phyloP scores from a whole-genome alignment of 2,329 filamentous ascomycete genomes.

The Fusarium penzigii region DNA sequence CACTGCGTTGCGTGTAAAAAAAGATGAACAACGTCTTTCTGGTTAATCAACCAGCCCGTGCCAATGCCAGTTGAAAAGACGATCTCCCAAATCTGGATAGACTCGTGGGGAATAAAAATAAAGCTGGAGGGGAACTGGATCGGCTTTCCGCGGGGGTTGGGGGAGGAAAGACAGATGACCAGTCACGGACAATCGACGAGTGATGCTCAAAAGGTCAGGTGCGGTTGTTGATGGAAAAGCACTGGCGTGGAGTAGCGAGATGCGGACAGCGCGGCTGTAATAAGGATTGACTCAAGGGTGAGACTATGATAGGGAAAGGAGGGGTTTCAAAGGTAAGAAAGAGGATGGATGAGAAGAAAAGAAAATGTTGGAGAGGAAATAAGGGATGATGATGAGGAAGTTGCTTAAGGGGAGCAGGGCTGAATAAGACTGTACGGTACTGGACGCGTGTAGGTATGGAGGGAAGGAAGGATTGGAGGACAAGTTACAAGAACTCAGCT shows the following conservation, averaged over 20 bases:
- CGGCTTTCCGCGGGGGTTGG: neutral
- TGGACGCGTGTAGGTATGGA: neutral
- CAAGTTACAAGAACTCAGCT: conserved; percentile 17
- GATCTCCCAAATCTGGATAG: neutral
- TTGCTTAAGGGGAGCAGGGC: neutral
- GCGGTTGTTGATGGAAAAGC: neutral
- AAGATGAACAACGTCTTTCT: neutral
- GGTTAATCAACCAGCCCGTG: neutral
- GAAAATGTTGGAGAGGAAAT: conserved; percentile 1
- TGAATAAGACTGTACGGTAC: neutral
- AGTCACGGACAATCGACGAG: neutral
- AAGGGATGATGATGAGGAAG: conserved; percentile 5
- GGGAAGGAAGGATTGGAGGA: conserved; percentile 10
- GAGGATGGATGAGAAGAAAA: conserved; percentile 8
- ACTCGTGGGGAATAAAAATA: neutral
- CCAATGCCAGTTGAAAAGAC: neutral
- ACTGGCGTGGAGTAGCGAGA: neutral
- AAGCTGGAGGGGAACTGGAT: neutral
- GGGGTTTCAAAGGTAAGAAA: neutral
- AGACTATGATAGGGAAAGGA: conserved; percentile 8
- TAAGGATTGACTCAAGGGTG: conserved; percentile 26
- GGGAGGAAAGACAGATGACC: neutral
- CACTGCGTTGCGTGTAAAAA: neutral
- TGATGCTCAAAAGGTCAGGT: neutral
- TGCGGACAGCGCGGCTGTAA: conserved; percentile 11